phyloP scores from a whole-genome alignment of 192 early-diverging fungal species.

The Coemansia sp. region DNA sequence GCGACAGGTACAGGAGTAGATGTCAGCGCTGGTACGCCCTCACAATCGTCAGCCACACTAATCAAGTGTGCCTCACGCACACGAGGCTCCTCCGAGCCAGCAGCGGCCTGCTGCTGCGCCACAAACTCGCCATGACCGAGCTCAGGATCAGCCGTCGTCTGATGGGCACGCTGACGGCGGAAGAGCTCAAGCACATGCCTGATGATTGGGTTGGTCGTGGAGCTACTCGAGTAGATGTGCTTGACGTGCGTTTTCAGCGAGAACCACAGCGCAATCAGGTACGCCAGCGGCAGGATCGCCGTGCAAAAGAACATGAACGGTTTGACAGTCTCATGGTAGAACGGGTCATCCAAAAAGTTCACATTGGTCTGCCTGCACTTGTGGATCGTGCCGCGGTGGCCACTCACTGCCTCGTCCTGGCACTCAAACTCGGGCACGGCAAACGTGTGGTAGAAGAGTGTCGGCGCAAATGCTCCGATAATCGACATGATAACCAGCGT shows the following conservation, averaged over 20 bases:
- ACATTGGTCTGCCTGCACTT: conserved; percentile 66
- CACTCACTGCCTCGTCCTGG: conserved; percentile 24
- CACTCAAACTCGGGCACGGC: conserved; percentile 63
- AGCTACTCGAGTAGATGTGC: conserved; percentile 64
- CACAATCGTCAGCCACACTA: conserved; percentile 2
- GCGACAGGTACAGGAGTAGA: neutral
- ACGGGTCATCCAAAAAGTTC: conserved; percentile 74
- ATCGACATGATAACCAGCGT: conserved; percentile 95
- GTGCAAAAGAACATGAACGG: conserved; percentile 90
- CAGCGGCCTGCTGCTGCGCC: conserved; percentile 1
- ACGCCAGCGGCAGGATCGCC: conserved; percentile 73
- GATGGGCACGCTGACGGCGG: conserved; percentile 46
- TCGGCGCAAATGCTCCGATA: conserved; percentile 91
- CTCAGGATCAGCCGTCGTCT: conserved; percentile 4
- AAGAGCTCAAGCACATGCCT: conserved; percentile 65
- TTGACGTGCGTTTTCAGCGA: conserved; percentile 91
- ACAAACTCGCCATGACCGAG: neutral
- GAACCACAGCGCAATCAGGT: conserved; percentile 90
- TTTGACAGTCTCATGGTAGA: conserved; percentile 77
- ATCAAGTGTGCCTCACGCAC: neutral
- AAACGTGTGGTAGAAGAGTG: conserved; percentile 92
- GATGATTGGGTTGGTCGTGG: conserved; percentile 49
- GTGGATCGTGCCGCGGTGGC: conserved; percentile 48
- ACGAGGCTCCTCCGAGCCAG: conserved; percentile 13
- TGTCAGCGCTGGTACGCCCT: neutral